Base-by-base conservation (phyloP, 2,329 filamentous ascomycete species). In the Camillea tinctor region DNA sequence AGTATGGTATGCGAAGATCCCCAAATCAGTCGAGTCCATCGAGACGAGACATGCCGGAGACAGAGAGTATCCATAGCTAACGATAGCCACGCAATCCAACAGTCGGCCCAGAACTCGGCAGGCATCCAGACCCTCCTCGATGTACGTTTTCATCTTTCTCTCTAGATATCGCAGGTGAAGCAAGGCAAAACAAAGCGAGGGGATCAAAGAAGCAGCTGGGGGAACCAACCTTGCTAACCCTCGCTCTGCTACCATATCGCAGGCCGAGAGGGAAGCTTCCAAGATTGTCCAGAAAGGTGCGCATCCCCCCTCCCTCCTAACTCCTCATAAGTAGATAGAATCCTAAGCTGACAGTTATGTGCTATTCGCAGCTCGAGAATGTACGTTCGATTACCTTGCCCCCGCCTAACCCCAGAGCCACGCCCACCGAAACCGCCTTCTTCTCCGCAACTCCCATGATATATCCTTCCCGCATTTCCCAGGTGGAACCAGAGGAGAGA, bases 111-210 rank as follows among this genome's bases (percentile, higher is more conserved):
- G 82, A 98, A 98, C 84, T 98, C 95, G 68, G 89, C 92, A 73
- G 95, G 95, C 79, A 99, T 99, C 76, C 94, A 98, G 81, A 98
- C 94, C 75, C 88, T 99, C 74, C 92, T 99, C 80, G 95, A 98
- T 81, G 95, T 99, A 90, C 73, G 90, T 75, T 62, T 50, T 61
- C 62, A 60, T 54, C 20, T 36, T n/a, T 19, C 8, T 23, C n/a
- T 54, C 17, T 17, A 20, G 17, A 15, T 19, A 49, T n/a, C 22
- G 44, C 36, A 24, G 2, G 11, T 20, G 36, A 30, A 22, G 13
- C 26, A 11, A 9, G 13, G 26, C n/a, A n/a, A n/a, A n/a, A 17
- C 23, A 24, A 30, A 22, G 13, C 26, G 26, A 9, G 13, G 26
- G 26, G 2, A 7, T 30, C 26, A 30, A 11, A 30, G 26, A 30